Conservation (phyloP, 768 basidiomycete genomes). For the Mycena epipterygia region DNA sequence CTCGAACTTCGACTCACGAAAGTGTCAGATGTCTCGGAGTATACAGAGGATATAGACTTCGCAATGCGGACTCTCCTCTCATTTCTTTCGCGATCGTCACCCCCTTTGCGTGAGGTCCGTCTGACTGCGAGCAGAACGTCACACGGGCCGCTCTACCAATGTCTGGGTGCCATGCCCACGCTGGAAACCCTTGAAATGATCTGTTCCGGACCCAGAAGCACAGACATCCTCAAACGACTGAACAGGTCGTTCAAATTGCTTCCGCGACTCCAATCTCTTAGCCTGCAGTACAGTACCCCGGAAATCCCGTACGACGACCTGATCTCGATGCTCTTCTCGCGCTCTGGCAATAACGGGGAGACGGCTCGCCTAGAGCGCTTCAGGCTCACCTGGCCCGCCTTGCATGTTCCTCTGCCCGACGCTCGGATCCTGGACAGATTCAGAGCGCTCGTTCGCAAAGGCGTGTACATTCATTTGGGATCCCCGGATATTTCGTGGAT, state of each 20-base stretch:
- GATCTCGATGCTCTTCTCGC: conserved; percentile 17
- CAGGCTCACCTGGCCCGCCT: neutral
- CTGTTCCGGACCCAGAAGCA: neutral
- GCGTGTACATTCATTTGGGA: conserved; percentile 12
- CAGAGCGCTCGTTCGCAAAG: neutral
- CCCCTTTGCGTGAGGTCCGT: neutral
- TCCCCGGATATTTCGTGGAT: neutral
- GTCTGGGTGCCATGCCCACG: neutral
- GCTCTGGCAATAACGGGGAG: neutral
- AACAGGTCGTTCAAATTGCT: neutral
- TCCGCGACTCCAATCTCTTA: neutral
- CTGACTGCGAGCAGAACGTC: neutral
- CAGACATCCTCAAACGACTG: neutral
- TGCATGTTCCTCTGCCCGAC: neutral
- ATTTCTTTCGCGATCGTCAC: conserved; percentile 1
- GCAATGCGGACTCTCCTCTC: neutral
- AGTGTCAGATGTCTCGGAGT: neutral
- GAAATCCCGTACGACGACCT: neutral
- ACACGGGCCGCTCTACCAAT: neutral
- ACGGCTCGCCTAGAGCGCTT: neutral
- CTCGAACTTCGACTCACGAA: neutral
- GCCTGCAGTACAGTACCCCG: neutral
- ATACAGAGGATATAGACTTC: neutral
- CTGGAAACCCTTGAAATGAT: neutral
- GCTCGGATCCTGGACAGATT: conserved; percentile 1